A percentile compares a stretch with the other conserved stretches of the same genome.
These are phyloP conservation scores for Furcasterigmium sp. DNA, from an alignment of 2,329 filamentous ascomycete species.

Conservation along the genomic window DNA sequence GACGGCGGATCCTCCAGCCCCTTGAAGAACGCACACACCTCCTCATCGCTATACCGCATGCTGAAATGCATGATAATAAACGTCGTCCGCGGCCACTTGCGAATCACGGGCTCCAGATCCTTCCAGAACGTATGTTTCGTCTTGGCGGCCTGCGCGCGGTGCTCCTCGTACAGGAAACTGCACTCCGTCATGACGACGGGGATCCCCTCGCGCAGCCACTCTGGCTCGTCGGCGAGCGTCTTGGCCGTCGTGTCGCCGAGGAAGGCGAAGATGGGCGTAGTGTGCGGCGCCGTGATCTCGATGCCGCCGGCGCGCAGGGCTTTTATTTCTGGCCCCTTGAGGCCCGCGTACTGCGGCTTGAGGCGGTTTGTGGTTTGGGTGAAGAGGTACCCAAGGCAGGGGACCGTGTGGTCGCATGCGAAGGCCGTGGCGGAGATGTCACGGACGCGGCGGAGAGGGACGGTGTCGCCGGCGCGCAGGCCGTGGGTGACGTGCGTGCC, in stretches of 20 bases:
- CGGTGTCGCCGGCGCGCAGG: constrained; percentile 26
- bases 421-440: constrained; percentile 36
- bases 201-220: constrained; percentile 32
- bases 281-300: constrained; percentile 32
- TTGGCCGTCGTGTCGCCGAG: constrained; percentile 40
- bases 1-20: constrained; percentile 28
- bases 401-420: constrained; percentile 39
- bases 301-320: constrained; percentile 29
- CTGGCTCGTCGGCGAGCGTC: constrained; percentile 30
- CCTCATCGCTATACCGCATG: constrained; percentile 32
- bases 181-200: constrained; percentile 44
- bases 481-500: constrained; percentile 34
- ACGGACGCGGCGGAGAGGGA: constrained; percentile 27
- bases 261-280: constrained; percentile 38
- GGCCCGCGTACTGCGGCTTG: constrained; percentile 27
- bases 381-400: constrained; percentile 43
- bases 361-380: constrained; percentile 30
- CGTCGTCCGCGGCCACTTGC: constrained; percentile 33
- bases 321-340: constrained; percentile 29
- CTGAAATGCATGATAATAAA: constrained; percentile 45
- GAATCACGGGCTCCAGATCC: constrained; percentile 37
- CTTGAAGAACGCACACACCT: constrained; percentile 34
- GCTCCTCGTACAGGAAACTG: constrained; percentile 38
- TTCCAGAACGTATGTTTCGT: constrained; percentile 43
- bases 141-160: constrained; percentile 34